Conservation (phyloP, 305 asterid genomes). For the Withania somnifera region DNA sequence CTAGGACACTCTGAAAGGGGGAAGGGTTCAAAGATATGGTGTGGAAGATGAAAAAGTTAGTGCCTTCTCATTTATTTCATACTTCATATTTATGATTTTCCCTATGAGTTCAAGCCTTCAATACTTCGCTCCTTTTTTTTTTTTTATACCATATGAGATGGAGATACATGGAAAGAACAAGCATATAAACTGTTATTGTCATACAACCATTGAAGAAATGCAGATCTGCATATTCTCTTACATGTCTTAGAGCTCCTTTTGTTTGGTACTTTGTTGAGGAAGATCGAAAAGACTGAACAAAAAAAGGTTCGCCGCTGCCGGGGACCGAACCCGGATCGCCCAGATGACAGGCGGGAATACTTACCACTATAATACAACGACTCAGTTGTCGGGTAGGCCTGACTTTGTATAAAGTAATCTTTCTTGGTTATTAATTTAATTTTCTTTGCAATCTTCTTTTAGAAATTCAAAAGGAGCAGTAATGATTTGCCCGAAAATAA, state of each 20-base stretch:
- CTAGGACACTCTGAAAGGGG: slow-evolving; percentile 17
- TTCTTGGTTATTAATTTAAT: not conserved
- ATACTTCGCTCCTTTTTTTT: not conserved
- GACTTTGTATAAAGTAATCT: not conserved
- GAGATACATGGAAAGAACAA: not conserved
- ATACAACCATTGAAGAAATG: not conserved
- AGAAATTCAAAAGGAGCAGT: not conserved
- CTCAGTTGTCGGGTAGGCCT: rapidly evolving
- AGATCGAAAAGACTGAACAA: no score
- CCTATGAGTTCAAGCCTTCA: no score
- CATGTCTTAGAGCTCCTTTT: no score
- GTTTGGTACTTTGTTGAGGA: no score
- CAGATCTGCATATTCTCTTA: not conserved
- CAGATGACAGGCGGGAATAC: slow-evolving; percentile 16
- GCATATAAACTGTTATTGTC: not conserved
- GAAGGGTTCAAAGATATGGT: slow-evolving; percentile 38
- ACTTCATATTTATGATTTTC: no score
- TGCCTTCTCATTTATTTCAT: not conserved
- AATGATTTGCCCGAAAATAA: not conserved
- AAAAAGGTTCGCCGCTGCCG: slow-evolving; percentile 17
- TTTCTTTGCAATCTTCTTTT: not conserved
- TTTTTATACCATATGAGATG: not conserved
- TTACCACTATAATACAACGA: not conserved
- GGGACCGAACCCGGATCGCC: slow-evolving; percentile 36
- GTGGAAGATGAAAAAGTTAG: slow-evolving; percentile 22